A percentile compares a stretch with the other conserved stretches of the same genome.
Evolutionary conservation across 2,329 filamentous ascomycete species (phyloP).

Genomic region (Sarocladium brachiariae): DNA sequence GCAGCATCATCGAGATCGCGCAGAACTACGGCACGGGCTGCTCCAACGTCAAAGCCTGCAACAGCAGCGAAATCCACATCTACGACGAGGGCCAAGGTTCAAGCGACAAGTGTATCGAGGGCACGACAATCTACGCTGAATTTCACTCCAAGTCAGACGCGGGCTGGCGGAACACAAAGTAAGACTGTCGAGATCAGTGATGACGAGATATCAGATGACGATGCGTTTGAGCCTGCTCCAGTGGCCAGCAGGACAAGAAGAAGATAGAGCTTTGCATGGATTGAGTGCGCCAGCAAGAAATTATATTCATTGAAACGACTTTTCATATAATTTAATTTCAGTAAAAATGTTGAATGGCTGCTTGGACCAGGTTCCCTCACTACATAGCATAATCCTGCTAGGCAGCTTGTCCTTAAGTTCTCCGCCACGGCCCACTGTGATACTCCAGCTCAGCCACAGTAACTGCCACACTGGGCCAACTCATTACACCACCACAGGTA

Average conservation of each 20-base stretch:
- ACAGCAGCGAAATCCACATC: constrained; percentile 11
- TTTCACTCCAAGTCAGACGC: constrained; percentile 34
- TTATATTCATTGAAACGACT: too few species aligned
- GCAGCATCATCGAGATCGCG: constrained; percentile 22
- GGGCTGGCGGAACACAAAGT: constrained; percentile 17
- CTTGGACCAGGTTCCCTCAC: too few species aligned
- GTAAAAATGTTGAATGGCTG: too few species aligned
- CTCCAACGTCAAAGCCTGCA: constrained; percentile 10
- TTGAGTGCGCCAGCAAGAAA: too few species aligned
- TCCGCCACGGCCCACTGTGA: neutral
- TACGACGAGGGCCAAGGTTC: constrained; percentile 10
- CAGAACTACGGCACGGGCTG: constrained; percentile 14
- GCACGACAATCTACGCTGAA: constrained; percentile 27
- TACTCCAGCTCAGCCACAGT: neutral
- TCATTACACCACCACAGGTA: neutral
- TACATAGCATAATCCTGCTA: too few species aligned
- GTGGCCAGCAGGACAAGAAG: constrained; percentile 25
- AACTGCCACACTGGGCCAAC: constrained; percentile 1
- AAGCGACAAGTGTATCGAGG: constrained; percentile 13
- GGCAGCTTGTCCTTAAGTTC: neutral
- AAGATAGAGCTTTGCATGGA: constrained; percentile 16
- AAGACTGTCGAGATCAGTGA: constrained; percentile 55
- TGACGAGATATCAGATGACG: constrained; percentile 58
- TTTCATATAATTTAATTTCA: too few species aligned
- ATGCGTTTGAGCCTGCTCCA: constrained; percentile 50